These are phyloP conservation scores for Suillus spraguei DNA, from an alignment of 768 basidiomycete species.

Conservation along the genomic window DNA sequence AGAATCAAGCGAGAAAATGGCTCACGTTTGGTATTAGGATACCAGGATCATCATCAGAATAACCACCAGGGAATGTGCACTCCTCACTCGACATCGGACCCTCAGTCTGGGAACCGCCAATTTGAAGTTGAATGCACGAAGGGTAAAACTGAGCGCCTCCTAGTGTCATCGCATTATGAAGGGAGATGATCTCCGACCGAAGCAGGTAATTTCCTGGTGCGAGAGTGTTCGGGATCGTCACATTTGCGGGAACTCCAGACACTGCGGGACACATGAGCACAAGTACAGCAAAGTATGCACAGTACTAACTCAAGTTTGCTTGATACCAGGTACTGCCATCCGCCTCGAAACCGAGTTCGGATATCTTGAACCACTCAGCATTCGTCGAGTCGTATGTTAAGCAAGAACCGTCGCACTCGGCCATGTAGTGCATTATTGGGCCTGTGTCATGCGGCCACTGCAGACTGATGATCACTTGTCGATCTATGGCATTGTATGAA, in stretches of 20 bases:
- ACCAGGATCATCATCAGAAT: conserved; percentile 68
- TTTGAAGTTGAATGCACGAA: conserved; percentile 30
- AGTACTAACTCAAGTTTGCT: conserved; percentile 46
- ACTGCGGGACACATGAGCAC: conserved; percentile 25
- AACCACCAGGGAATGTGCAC: conserved; percentile 70
- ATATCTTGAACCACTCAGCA: conserved; percentile 77
- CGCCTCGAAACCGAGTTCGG: conserved; percentile 47
- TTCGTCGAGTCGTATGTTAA: conserved; percentile 56
- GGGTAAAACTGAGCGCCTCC: conserved; percentile 56
- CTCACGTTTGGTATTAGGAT: conserved; percentile 55
- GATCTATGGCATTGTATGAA: conserved; percentile 2
- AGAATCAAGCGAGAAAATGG: not conserved
- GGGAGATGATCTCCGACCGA: conserved; percentile 76
- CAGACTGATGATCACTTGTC: not conserved
- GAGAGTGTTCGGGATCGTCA: conserved; percentile 52
- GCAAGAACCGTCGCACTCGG: conserved; percentile 59
- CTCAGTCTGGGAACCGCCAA: conserved; percentile 30
- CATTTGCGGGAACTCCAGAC: conserved; percentile 39
- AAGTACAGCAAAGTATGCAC: not conserved
- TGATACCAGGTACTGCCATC: conserved; percentile 49
- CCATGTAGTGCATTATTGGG: conserved; percentile 75
- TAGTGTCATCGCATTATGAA: conserved; percentile 57
- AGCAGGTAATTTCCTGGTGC: conserved; percentile 72
- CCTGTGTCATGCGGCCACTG: conserved; percentile 63
- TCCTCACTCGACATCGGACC: conserved; percentile 33